These are phyloP conservation scores for Rhodotorula sphaerocarpa DNA, from an alignment of 768 basidiomycete genomes.

Conservation along the genomic window DNA sequence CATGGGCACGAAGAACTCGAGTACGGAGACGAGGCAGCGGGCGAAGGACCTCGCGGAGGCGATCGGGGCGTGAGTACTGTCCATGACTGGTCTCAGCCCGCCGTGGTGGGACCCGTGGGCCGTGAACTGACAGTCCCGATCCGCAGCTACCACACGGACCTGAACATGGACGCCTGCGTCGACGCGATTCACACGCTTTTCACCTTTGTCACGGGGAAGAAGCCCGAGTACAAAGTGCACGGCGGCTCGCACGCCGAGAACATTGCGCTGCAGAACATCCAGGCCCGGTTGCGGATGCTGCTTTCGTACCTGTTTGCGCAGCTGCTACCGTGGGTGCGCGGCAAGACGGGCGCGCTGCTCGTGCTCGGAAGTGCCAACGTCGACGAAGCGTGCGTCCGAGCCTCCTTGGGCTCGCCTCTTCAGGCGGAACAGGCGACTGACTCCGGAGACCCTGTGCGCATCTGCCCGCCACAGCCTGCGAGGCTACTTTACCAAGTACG, in stretches of 20 bases:
- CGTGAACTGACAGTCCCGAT: too few species aligned
- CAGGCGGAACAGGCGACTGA: neutral
- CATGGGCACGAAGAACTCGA: slow-evolving; percentile 98
- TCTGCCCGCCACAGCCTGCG: slow-evolving; percentile 56
- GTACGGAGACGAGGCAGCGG: slow-evolving; percentile 68
- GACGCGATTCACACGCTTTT: slow-evolving; percentile 77
- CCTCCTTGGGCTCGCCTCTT: neutral
- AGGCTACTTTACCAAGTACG: slow-evolving; percentile 96
- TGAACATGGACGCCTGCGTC: slow-evolving; percentile 93
- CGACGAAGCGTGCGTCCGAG: slow-evolving; percentile 82
- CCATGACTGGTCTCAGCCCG: too few species aligned
- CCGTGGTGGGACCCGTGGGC: too few species aligned
- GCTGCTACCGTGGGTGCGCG: slow-evolving; percentile 85
- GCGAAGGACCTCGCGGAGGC: slow-evolving; percentile 79
- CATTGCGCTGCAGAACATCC: slow-evolving; percentile 93
- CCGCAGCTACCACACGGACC: slow-evolving; percentile 78
- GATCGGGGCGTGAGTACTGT: slow-evolving; percentile 66
- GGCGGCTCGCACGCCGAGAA: slow-evolving; percentile 85
- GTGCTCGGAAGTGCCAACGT: slow-evolving; percentile 98
- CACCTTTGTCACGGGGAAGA: slow-evolving; percentile 63
- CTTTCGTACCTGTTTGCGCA: slow-evolving; percentile 72
- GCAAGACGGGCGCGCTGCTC: slow-evolving; percentile 68
- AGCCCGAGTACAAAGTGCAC: slow-evolving; percentile 70
- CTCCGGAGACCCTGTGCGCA: neutral
- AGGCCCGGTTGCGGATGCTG: slow-evolving; percentile 92